These are phyloP conservation scores for Fusarium sp. DNA, from an alignment of 2,329 filamentous ascomycete genomes.

Conservation along the genomic window DNA sequence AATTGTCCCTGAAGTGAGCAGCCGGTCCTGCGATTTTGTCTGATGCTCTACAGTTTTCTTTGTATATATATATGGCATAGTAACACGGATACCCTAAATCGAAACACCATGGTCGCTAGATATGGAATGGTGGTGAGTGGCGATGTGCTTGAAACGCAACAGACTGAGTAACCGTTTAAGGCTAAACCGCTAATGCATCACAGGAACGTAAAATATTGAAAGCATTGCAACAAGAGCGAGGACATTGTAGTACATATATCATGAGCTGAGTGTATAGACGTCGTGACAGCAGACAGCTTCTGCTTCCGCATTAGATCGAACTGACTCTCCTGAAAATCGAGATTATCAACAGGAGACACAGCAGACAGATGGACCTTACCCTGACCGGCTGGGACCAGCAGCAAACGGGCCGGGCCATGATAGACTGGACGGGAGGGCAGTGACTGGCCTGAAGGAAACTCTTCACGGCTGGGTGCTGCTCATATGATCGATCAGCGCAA, in stretches of 20 bases:
- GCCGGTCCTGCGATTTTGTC: background rate
- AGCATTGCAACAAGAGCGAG: background rate
- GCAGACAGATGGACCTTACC: background rate
- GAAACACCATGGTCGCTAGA: constrained; percentile 18
- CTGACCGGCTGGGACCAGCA: constrained; percentile 10
- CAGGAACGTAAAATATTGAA: constrained; percentile 10
- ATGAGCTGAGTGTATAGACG: background rate
- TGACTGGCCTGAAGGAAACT: background rate
- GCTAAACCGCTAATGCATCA: constrained; percentile 19
- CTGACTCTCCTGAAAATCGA: background rate
- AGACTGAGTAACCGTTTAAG: constrained; percentile 12
- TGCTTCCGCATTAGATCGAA: background rate
- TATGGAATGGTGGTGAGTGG: constrained; percentile 38
- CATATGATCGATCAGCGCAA: constrained; percentile 22
- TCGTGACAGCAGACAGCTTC: background rate
- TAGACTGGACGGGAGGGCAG: background rate
- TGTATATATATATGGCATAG: background rate
- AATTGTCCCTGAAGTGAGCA: background rate
- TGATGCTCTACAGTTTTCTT: background rate
- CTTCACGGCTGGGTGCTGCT: constrained; percentile 2
- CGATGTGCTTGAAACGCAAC: constrained; percentile 30
- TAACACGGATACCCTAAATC: constrained; percentile 10
- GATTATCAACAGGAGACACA: background rate
- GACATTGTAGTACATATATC: background rate
- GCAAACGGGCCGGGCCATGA: constrained; percentile 28